Evolutionary conservation across 1,139 yeast genomes (phyloP).

Genomic region (Kluyveromyces marxianus): DNA sequence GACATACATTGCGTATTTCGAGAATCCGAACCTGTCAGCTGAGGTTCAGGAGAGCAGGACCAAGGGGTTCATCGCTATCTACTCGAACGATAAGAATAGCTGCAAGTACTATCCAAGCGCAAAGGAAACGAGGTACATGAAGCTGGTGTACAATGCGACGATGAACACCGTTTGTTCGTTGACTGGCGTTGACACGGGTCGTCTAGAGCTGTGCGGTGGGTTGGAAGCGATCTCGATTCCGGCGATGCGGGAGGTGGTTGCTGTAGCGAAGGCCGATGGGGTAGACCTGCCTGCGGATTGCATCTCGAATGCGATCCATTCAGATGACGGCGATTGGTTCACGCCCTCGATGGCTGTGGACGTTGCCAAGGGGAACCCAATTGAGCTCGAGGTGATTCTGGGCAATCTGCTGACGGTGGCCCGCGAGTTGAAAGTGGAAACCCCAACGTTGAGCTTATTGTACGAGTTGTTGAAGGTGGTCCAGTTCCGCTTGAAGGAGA

Average conservation of each 20-base stretch:
- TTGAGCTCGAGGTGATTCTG: slow-evolving; percentile 49
- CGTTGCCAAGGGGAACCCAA: slow-evolving; percentile 41
- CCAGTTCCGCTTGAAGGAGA: slow-evolving; percentile 28
- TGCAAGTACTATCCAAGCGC: slow-evolving; percentile 37
- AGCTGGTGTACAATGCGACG: slow-evolving; percentile 48
- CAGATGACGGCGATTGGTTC: slow-evolving; percentile 48
- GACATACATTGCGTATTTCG: slow-evolving; percentile 40
- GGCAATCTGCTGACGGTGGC: slow-evolving; percentile 48
- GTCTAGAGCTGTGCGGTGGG: slow-evolving; percentile 40
- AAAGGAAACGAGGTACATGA: slow-evolving; percentile 45
- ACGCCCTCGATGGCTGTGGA: slow-evolving; percentile 54
- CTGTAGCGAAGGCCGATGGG: slow-evolving; percentile 49
- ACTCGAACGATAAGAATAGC: slow-evolving; percentile 32
- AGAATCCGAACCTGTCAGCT: slow-evolving; percentile 22
- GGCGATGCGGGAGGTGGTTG: slow-evolving; percentile 44
- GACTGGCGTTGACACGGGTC: slow-evolving; percentile 37
- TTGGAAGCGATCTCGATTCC: slow-evolving; percentile 39
- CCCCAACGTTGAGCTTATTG: slow-evolving; percentile 39
- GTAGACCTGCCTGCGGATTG: slow-evolving; percentile 35
- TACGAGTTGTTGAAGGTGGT: slow-evolving; percentile 36
- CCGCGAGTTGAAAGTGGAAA: slow-evolving; percentile 35
- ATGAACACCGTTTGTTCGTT: slow-evolving; percentile 42
- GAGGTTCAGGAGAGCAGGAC: slow-evolving; percentile 31
- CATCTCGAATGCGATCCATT: slow-evolving; percentile 37
- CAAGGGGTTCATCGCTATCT: slow-evolving; percentile 36